Base-by-base conservation (phyloP, 2,329 filamentous ascomycete species). In the Lecanicillium sp. region DNA sequence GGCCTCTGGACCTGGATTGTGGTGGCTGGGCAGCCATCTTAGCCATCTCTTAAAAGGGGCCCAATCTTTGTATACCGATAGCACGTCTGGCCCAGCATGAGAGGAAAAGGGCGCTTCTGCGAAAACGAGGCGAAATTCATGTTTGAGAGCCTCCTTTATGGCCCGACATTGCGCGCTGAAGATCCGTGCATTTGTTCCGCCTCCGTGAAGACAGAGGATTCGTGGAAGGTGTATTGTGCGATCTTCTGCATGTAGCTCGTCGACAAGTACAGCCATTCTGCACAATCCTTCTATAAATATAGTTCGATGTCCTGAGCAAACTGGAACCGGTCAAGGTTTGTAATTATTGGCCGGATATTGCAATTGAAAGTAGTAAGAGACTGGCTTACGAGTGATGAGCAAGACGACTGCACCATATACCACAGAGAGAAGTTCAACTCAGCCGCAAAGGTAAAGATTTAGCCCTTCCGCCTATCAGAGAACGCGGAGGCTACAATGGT, bases 131-230 rank as follows among this genome's bases (percentile, higher is more conserved):
- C 82, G 75, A 59, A 84, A 87, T 42, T 71, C 59, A 7, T 68
- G 58, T 32, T 61, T 54, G 1, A 84, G 68, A 18, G 49, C 49
- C 25, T 52, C 47, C 17, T 49, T 47, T 30, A 70, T 43, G 28
- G 62, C 62, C 41, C 81, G 79, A 46, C 76, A 74, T 61, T 87
- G 82, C 14, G 68, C 56, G 42, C 67, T 62, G 65, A 86, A 86
- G 52, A 85, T 74, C 33, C 66, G 56, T 11, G 71, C 76, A 48
- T 81, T 85, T 44, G 77, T 75, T 40, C 82, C 82, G 48, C 81
- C 81, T 51, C 82, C 82, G 58, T 86, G 82, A 8, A 87, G 73
- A 57, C 80, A 86, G 48, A 87, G 77, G 44, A 87, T 75, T 33
- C 81, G 77, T 3, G 81, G 81, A n/a, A 67, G 58, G 27, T 40